Conservation (phyloP, 2,329 filamentous ascomycete species). For the Amesomyces nigricolor region DNA sequence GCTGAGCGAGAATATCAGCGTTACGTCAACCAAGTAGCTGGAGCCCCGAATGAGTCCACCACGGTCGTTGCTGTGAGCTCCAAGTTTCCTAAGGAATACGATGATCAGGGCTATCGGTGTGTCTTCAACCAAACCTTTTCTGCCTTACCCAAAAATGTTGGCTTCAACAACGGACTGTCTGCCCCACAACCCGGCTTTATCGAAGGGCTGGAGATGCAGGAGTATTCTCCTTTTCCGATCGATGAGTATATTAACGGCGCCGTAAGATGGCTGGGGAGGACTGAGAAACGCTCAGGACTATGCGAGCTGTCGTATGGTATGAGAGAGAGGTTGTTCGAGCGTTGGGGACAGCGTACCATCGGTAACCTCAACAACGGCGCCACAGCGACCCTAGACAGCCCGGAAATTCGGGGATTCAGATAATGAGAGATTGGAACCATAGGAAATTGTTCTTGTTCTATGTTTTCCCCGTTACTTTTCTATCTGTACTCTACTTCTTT, state of each 20-base stretch:
- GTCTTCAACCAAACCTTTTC: constrained; percentile 9
- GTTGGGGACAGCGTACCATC: too few species aligned
- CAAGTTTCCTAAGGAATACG: not conserved
- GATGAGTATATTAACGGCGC: not conserved
- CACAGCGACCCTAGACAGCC: too few species aligned
- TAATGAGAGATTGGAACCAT: too few species aligned
- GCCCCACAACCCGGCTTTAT: constrained; percentile 11
- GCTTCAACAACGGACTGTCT: constrained; percentile 14
- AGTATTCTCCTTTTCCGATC: constrained; percentile 2
- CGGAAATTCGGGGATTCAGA: too few species aligned
- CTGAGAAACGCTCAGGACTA: too few species aligned
- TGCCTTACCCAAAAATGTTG: constrained; percentile 8
- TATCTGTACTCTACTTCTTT: too few species aligned
- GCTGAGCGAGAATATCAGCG: not conserved
- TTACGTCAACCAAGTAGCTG: not conserved
- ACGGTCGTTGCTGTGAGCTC: not conserved
- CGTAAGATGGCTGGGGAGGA: not conserved
- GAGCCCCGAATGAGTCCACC: constrained; percentile 2
- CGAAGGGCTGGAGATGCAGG: not conserved
- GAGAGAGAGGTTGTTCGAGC: too few species aligned
- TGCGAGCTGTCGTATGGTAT: too few species aligned
- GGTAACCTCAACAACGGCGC: too few species aligned
- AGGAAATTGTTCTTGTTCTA: too few species aligned
- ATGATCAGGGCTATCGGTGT: not conserved
- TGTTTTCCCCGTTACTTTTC: too few species aligned